Evolutionary conservation across 73 alveolate species (phyloP), one percentile per base, ranked within the genome.

Genomic region (Paramecium sexaurelia): DNA sequence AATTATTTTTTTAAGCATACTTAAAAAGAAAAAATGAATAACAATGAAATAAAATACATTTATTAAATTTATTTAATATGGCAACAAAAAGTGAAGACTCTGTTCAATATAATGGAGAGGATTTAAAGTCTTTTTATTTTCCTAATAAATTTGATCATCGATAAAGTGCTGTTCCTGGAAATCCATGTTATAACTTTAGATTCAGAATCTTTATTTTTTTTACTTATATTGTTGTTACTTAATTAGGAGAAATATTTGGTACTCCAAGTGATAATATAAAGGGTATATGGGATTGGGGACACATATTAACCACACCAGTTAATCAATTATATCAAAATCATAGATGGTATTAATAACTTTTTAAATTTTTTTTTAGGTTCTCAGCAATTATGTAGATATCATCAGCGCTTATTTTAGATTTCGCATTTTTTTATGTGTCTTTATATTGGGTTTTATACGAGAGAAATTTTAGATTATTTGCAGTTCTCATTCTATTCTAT

Each of bases 111-210:
- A 78, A 78, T 41, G 90, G 90, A 8, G 90, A 78, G 20, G 73
- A 45, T 78, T 39, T 78, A 19, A 78, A 78, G 22, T 37, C 68
- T 8, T 78, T 78, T 40, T 24, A 43, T 29, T 78, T 78, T 20
- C 90, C 90, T 8, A 17, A n/a, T 24, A 78, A 78, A 29, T 78
- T 78, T 78, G 90, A 78, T 45, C 90, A 78, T 45, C 43, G 75
- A 1, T 40, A 78, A 61, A 41, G 75, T 78, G 90, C 90, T 40
- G 90, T 78, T 43, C 90, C 90, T 13, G 90, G 47, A 32, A 78
- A 78, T 22, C 90, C 90, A 8, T 78, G 90, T 40, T 78, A 78
- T 33, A 78, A 78, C 19, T 78, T 78, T 20, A 41, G 73, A 39
- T 78, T 40, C 20, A 78, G 90, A 78, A 78, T 78, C 19, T 78